Evolutionary conservation across 192 early-diverging fungal species (phyloP), one percentile per base, ranked within the genome.

Genomic region (Backusella australiensis): DNA sequence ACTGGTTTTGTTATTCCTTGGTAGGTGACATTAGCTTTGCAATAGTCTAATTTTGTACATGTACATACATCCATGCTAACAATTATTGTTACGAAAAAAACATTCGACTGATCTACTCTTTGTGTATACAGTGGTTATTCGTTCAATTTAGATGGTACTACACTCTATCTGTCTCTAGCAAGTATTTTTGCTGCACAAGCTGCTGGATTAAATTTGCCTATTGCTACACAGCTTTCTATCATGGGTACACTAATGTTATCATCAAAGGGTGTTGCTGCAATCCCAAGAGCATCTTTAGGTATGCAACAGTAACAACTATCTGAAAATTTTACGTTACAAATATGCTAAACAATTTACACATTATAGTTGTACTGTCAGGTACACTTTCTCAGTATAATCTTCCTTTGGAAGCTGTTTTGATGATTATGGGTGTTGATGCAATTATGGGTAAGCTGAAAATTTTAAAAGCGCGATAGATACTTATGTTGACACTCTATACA

Each of bases 111-210:
- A 44, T 44, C 12, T 59, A 59, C 65, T 67, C 1, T 67, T 67
- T 71, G 11, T 46, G 12, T n/a, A 26, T 35, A 36, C 23, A 71
- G 89, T 23, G 92, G 92, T 12, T 93, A 93, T 83, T 89, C 89
- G 12, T 93, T 93, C 81, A 93, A 93, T 80, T 79, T 93, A 63
- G 92, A 93, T 73, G 92, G 92, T 5, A 91, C 92, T 1, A 92
- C 92, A 32, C 76, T 93, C 29, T 92, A 93, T 74, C 84, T 93
- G 3, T 84, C 88, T 11, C 73, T 89, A 36, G 92, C 92, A 6
- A 56, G 82, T n/a, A 79, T 93, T 34, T 93, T 93, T 78, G 85
- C 82, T 72, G 91, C 91, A 19, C 92, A 93, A 76, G 86, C 84
- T 26, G 81, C 78, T 11, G 86, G 86, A 36, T 68, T 90, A 19